Conservation (phyloP, 352 stramenopile genomes). For the Globisporangium camurandrum region DNA sequence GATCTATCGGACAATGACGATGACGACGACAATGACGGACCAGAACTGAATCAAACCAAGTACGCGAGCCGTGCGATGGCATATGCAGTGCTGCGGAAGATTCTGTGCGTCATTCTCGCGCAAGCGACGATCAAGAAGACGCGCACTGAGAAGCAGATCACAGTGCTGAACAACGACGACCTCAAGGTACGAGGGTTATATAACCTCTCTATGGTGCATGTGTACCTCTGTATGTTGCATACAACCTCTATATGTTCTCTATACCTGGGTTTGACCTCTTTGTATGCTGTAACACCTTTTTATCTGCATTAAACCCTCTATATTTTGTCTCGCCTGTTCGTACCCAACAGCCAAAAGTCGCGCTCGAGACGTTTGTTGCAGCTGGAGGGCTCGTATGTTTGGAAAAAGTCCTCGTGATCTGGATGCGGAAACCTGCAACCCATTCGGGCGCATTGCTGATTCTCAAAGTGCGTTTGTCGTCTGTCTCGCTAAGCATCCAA, state of each 20-base stretch:
- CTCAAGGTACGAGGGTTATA: constrained; percentile 22
- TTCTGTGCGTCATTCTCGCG: constrained; percentile 41
- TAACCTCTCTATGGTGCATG: too few species aligned
- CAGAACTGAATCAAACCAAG: constrained; percentile 31
- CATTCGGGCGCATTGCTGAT: constrained; percentile 40
- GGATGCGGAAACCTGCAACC: constrained; percentile 38
- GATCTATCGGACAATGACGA: constrained; percentile 8
- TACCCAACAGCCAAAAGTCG: constrained; percentile 45
- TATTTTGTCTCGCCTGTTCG: too few species aligned
- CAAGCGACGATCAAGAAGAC: constrained; percentile 39
- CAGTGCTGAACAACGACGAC: constrained; percentile 55
- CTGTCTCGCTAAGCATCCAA: background rate
- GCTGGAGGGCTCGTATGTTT: constrained; percentile 41
- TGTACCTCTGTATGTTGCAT: background rate
- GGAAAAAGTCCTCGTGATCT: constrained; percentile 41
- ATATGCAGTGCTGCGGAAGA: constrained; percentile 40
- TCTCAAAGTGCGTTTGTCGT: constrained; percentile 25
- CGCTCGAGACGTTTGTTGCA: constrained; percentile 54
- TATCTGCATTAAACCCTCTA: too few species aligned
- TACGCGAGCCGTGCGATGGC: constrained; percentile 37
- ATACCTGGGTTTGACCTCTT: too few species aligned
- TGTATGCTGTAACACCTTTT: too few species aligned
- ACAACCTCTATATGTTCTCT: background rate
- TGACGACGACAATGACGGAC: constrained; percentile 11
- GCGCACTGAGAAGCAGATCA: constrained; percentile 45